Conservation (phyloP, 768 basidiomycete genomes). For the Macrocybe gigantea region DNA sequence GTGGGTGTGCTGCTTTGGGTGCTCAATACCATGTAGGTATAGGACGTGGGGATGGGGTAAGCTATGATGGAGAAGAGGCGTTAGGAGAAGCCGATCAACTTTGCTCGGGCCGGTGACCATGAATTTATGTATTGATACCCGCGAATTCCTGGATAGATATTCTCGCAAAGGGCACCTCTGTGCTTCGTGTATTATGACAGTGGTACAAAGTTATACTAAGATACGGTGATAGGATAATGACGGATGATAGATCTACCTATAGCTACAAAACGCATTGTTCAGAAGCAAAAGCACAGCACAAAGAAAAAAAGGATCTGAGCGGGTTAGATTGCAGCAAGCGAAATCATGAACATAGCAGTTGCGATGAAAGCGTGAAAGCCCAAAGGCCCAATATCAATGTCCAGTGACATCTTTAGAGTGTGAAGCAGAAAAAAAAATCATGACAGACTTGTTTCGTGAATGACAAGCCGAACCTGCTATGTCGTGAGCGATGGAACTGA, state of each 20-base stretch:
- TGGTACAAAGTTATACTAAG: slow-evolving; percentile 24
- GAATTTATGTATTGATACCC: not conserved
- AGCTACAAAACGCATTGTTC: too few species aligned
- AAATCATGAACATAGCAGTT: slow-evolving; percentile 7
- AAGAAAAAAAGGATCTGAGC: slow-evolving; percentile 7
- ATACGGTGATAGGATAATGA: slow-evolving; percentile 1
- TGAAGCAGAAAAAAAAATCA: slow-evolving; percentile 14
- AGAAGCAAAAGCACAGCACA: too few species aligned
- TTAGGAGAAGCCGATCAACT: too few species aligned
- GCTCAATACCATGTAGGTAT: too few species aligned
- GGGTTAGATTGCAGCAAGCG: slow-evolving; percentile 11
- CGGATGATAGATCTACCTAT: slow-evolving; percentile 23
- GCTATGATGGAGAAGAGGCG: not conserved
- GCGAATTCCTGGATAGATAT: not conserved
- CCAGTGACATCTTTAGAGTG: too few species aligned
- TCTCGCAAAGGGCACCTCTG: slow-evolving; percentile 14
- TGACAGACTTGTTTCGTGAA: slow-evolving; percentile 47
- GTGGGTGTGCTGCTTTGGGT: not conserved
- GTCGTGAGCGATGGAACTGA: slow-evolving; percentile 18
- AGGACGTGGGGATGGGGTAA: not conserved
- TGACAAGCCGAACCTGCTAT: slow-evolving; percentile 34
- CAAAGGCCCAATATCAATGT: slow-evolving; percentile 12
- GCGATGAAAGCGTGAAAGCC: slow-evolving; percentile 10
- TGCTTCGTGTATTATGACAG: slow-evolving; percentile 31
- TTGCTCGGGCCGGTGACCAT: too few species aligned